Evolutionary conservation across 495 filamentous ascomycete species (phyloP).

Genomic region (Xylaria cubensis): DNA sequence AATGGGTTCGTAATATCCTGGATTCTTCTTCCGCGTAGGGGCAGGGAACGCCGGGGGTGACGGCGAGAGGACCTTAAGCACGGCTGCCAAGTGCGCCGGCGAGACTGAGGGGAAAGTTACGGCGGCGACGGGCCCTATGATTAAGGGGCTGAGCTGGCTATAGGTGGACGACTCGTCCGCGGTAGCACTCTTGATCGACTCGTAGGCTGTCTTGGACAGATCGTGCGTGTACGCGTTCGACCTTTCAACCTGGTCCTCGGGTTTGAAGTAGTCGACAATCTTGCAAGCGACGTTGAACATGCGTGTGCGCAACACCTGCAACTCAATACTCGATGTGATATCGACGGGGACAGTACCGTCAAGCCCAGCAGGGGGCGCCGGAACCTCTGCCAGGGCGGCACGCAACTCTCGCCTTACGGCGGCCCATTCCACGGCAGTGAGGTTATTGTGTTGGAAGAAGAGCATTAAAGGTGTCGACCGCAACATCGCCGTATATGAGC

Average conservation of each 20-base stretch:
- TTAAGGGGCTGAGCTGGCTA: conserved; percentile 71
- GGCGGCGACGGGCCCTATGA: conserved; percentile 79
- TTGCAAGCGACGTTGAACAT: conserved; percentile 85
- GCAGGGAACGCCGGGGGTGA: conserved; percentile 74
- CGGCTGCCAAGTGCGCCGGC: conserved; percentile 80
- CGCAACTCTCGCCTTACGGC: conserved; percentile 82
- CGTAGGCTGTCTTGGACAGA: conserved; percentile 73
- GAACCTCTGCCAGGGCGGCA: conserved; percentile 68
- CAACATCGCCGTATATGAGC: conserved; percentile 91
- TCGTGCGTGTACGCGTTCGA: conserved; percentile 70
- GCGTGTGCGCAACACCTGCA: conserved; percentile 85
- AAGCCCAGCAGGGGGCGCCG: conserved; percentile 30
- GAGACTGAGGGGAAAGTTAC: conserved; percentile 83
- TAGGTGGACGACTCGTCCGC: conserved; percentile 56
- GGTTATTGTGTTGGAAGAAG: conserved; percentile 96
- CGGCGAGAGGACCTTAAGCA: conserved; percentile 76
- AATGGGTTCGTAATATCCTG: conserved; percentile 76
- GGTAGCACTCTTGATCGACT: conserved; percentile 60
- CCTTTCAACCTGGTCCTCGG: conserved; percentile 57
- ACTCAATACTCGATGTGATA: conserved; percentile 62
- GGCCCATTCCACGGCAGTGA: conserved; percentile 86
- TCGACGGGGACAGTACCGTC: conserved; percentile 32
- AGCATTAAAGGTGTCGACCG: conserved; percentile 87
- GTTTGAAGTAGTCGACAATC: conserved; percentile 85
- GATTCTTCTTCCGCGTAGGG: conserved; percentile 74